Evolutionary conservation across 2,329 filamentous ascomycete genomes (phyloP).

Genomic region (Colletotrichum chrysophilum): DNA sequence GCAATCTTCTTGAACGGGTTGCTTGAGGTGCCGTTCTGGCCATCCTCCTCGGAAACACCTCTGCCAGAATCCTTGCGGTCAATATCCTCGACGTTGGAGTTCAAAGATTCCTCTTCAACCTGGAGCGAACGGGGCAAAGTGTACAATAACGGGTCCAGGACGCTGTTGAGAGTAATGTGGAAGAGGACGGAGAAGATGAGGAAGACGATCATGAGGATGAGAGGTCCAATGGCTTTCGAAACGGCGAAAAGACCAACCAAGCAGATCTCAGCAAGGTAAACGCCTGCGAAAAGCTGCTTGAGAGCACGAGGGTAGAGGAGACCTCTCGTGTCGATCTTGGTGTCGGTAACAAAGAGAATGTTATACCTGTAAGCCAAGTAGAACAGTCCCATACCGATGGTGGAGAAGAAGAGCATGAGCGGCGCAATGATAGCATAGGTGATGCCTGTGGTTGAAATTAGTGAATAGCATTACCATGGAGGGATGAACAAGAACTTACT

Average conservation of each 20-base stretch:
- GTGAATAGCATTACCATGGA: not conserved
- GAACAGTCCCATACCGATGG: conserved; percentile 77
- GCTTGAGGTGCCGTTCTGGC: conserved; percentile 21
- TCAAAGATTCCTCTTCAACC: conserved; percentile 43
- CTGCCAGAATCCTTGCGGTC: conserved; percentile 23
- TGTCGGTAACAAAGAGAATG: conserved; percentile 80
- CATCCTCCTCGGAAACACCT: conserved; percentile 8
- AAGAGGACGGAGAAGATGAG: conserved; percentile 78
- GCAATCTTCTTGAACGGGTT: conserved; percentile 22
- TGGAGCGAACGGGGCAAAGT: conserved; percentile 70
- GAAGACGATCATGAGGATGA: conserved; percentile 78
- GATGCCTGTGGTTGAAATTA: conserved; percentile 51
- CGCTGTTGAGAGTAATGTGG: conserved; percentile 73
- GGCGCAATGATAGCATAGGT: conserved; percentile 86
- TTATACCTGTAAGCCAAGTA: conserved; percentile 90
- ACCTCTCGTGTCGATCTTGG: conserved; percentile 85
- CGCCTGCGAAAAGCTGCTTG: conserved; percentile 82
- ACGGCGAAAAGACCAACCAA: conserved; percentile 83
- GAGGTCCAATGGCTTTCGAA: conserved; percentile 68
- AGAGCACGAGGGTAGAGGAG: conserved; percentile 87
- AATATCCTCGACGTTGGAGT: conserved; percentile 9
- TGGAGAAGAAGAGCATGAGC: conserved; percentile 80
- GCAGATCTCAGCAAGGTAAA: conserved; percentile 82
- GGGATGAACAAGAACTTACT: conserved; percentile 42
- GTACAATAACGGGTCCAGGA: conserved; percentile 74